These are phyloP conservation scores for Trematosphaeria pertusa DNA, from an alignment of 2,329 filamentous ascomycete species.

Conservation along the genomic window DNA sequence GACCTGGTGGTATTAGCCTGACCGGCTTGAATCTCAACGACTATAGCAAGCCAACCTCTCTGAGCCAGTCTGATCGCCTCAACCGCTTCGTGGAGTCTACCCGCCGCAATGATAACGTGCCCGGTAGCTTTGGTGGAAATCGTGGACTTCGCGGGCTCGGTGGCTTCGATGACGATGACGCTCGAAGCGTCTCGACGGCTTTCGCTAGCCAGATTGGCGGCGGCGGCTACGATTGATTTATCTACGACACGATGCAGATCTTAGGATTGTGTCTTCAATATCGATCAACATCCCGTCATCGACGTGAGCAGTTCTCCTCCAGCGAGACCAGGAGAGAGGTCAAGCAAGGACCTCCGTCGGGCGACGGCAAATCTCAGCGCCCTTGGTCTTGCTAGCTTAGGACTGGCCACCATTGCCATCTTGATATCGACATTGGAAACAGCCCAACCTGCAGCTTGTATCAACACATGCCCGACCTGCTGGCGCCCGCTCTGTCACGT, in stretches of 20 bases:
- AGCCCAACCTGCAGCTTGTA: not conserved
- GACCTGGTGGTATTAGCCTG: conserved; percentile 86
- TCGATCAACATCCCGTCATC: conserved; percentile 7
- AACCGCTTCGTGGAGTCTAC: conserved; percentile 93
- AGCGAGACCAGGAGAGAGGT: too few relatives aligned
- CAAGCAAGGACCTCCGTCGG: not conserved
- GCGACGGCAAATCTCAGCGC: not conserved
- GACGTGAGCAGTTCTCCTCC: conserved; percentile 3
- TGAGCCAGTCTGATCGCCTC: conserved; percentile 87
- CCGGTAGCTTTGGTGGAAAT: conserved; percentile 50
- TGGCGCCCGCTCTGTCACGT: not conserved
- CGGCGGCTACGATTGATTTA: conserved; percentile 65
- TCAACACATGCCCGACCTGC: not conserved
- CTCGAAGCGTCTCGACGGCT: conserved; percentile 93
- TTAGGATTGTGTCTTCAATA: conserved; percentile 14
- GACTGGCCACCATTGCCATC: not conserved
- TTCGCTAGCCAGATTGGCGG: conserved; percentile 96
- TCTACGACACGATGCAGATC: not conserved
- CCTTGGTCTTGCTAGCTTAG: too few relatives aligned
- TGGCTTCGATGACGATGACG: conserved; percentile 79
- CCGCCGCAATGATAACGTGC: conserved; percentile 63
- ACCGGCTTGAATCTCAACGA: conserved; percentile 79
- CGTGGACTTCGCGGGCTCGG: conserved; percentile 53
- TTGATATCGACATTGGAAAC: not conserved
- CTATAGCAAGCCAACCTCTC: conserved; percentile 72